phyloP scores from a whole-genome alignment of 257 asterid species.

The Leonotis leonurus region DNA sequence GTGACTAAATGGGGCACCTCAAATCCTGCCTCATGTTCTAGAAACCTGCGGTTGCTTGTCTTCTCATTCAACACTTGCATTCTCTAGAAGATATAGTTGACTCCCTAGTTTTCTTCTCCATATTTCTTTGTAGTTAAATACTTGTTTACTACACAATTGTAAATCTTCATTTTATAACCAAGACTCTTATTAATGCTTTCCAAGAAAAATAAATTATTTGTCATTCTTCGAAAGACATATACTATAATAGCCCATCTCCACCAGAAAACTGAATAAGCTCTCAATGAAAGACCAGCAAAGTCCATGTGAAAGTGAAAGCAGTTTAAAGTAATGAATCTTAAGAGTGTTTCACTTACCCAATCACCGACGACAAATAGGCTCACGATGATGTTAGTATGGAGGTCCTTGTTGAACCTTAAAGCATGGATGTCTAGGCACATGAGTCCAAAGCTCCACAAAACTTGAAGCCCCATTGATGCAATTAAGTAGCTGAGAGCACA shows the following conservation, averaged over 20 bases:
- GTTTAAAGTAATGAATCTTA: neutral
- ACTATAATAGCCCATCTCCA: neutral
- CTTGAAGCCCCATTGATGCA: conserved; percentile 95
- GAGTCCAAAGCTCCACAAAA: conserved; percentile 86
- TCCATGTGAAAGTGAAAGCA: neutral
- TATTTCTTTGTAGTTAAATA: neutral
- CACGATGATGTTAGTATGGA: conserved; percentile 52
- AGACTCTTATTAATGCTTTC: neutral
- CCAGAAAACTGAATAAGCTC: neutral
- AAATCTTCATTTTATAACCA: neutral
- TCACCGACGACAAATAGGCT: conserved; percentile 86
- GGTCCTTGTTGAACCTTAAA: conserved; percentile 68
- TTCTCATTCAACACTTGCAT: neutral
- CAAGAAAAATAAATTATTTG: neutral
- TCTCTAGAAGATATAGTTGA: neutral
- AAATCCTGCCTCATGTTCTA: neutral
- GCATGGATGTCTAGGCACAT: conserved; percentile 83
- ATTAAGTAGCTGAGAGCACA: conserved; percentile 65
- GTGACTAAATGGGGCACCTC: neutral
- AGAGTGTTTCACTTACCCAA: conserved; percentile 53
- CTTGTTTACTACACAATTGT: neutral
- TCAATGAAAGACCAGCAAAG: neutral
- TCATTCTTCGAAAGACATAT: neutral
- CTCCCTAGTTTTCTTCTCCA: neutral
- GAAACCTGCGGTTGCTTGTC: neutral